These are phyloP conservation scores for Yamadazyma jaroonii DNA, from an alignment of 1,139 yeast species.

Conservation along the genomic window DNA sequence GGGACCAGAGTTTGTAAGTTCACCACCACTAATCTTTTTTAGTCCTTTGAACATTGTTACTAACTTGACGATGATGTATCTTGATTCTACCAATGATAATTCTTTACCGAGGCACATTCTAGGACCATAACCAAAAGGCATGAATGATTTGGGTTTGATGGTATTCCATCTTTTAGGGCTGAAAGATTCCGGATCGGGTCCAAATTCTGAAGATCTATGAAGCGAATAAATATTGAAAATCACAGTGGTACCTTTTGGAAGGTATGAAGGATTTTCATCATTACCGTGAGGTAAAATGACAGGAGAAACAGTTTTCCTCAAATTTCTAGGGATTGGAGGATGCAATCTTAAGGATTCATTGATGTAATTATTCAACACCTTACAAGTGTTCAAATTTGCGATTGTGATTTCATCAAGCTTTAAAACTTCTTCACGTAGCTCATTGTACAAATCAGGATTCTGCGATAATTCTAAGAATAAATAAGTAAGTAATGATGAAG, in stretches of 20 bases:
- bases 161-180: conserved; percentile 50
- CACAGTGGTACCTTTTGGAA: conserved; percentile 41
- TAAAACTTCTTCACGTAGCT: conserved; percentile 30
- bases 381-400: conserved; percentile 41
- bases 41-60: background rate
- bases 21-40: background rate
- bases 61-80: conserved; percentile 20
- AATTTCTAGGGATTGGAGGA: conserved; percentile 51
- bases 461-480: conserved; percentile 37
- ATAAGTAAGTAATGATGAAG: conserved; percentile 47
- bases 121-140: conserved; percentile 46
- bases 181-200: conserved; percentile 41
- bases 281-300: conserved; percentile 54
- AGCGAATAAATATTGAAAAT: conserved; percentile 36
- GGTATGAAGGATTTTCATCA: conserved; percentile 42
- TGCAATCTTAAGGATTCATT: conserved; percentile 50
- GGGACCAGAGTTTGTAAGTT: background rate
- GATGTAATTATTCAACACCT: conserved; percentile 28
- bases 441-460: conserved; percentile 31
- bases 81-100: conserved; percentile 46
- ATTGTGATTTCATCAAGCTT: conserved; percentile 1
- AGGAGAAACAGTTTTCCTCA: conserved; percentile 37
- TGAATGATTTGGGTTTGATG: conserved; percentile 29
- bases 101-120: conserved; percentile 45
- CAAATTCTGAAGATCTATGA: conserved; percentile 44